These are phyloP conservation scores for Epicoccum sorghinum DNA, from an alignment of 2,329 filamentous ascomycete species.

Conservation along the genomic window DNA sequence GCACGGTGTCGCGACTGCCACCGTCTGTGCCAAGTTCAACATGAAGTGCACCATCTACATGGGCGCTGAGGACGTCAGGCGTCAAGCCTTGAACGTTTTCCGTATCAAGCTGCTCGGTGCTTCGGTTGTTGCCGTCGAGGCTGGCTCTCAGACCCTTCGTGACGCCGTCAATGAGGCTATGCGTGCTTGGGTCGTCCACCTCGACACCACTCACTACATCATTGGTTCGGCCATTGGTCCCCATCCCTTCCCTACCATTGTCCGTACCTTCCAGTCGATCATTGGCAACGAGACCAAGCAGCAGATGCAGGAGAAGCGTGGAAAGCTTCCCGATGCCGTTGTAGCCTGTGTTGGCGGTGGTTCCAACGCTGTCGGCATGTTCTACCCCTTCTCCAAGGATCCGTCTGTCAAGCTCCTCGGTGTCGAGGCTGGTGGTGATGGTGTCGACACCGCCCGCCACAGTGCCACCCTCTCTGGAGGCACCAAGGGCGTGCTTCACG, in stretches of 20 bases:
- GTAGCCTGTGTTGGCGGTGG: conserved; percentile 96
- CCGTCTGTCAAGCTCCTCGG: conserved; percentile 84
- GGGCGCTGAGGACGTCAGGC: conserved; percentile 95
- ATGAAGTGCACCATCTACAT: conserved; percentile 99
- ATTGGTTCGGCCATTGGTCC: conserved; percentile 97
- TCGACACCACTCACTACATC: conserved; percentile 96
- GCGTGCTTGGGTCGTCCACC: conserved; percentile 89
- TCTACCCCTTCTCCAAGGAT: conserved; percentile 92
- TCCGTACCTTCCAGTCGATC: conserved; percentile 95
- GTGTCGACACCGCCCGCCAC: conserved; percentile 83
- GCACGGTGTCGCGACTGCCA: conserved; percentile 96
- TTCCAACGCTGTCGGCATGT: conserved; percentile 96
- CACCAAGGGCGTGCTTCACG: conserved; percentile 90
- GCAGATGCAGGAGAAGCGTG: conserved; percentile 83
- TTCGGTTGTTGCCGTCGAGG: conserved; percentile 89
- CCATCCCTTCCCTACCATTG: conserved; percentile 96
- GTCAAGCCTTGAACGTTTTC: conserved; percentile 97
- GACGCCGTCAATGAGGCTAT: conserved; percentile 91
- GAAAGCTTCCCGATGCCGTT: conserved; percentile 92
- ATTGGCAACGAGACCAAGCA: conserved; percentile 94
- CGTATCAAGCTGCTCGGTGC: conserved; percentile 96
- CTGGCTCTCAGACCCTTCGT: conserved; percentile 71
- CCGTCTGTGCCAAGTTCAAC: conserved; percentile 96
- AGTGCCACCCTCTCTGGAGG: conserved; percentile 87
- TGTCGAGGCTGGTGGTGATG: conserved; percentile 94